phyloP scores from a whole-genome alignment of 106 monocot species.

The Platanthera zijinensis region DNA sequence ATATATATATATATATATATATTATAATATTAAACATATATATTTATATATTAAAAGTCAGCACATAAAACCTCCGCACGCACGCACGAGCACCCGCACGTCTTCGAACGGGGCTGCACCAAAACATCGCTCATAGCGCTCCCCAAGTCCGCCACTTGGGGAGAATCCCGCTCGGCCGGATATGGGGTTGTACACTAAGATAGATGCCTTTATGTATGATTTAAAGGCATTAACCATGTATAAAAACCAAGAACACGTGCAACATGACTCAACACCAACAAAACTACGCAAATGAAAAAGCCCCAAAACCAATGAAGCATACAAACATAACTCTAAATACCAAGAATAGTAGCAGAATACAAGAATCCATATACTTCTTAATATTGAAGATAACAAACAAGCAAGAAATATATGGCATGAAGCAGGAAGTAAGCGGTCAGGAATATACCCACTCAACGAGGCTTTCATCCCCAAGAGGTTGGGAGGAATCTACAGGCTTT shows the following conservation, averaged over 20 bases:
- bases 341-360: not conserved
- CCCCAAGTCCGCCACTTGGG: no score
- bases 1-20: no score
- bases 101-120: no score
- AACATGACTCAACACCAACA: not conserved
- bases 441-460: conserved; percentile 74
- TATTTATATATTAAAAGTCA: no score
- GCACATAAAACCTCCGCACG: no score
- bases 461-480: conserved; percentile 69
- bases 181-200: no score
- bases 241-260: not conserved
- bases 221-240: not conserved
- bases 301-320: not conserved
- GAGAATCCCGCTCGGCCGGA: no score
- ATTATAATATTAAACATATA: no score
- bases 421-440: not conserved
- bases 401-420: conserved; percentile 3
- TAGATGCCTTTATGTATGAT: not conserved
- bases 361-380: not conserved
- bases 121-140: no score
- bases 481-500: conserved; percentile 61
- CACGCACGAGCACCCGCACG: no score
- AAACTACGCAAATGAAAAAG: not conserved
- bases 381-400: not conserved
- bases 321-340: not conserved